A percentile compares a stretch with the other conserved stretches of the same genome.
These are phyloP conservation scores for Sclerotinia sclerotiorum DNA, from an alignment of 2,329 filamentous ascomycete genomes.

Conservation along the genomic window DNA sequence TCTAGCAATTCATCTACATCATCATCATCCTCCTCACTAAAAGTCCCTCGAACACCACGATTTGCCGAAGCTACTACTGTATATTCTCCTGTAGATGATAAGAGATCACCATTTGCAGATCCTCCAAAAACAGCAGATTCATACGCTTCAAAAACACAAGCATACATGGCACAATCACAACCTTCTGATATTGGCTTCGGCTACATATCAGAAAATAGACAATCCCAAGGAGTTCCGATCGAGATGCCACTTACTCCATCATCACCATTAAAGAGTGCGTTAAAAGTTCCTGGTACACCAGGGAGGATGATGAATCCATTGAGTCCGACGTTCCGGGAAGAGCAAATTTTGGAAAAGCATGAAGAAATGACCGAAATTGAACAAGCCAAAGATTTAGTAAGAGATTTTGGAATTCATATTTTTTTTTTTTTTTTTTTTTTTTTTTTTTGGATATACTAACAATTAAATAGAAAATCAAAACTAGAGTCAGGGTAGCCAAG, in stretches of 20 bases:
- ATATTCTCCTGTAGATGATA: constrained; percentile 68
- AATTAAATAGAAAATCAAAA: constrained; percentile 77
- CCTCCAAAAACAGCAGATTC: constrained; percentile 48
- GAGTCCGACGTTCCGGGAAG: constrained; percentile 89
- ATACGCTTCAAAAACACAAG: constrained; percentile 38
- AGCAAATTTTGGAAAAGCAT: constrained; percentile 80
- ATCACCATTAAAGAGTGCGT: constrained; percentile 83
- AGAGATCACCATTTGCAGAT: constrained; percentile 58
- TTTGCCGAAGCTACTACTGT: constrained; percentile 81
- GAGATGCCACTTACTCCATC: constrained; percentile 67
- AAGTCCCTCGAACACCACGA: constrained; percentile 70
- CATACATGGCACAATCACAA: constrained; percentile 62
- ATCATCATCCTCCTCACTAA: constrained; percentile 46
- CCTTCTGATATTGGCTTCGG: constrained; percentile 90
- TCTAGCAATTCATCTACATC: constrained; percentile 44
- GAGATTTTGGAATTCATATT: constrained; percentile 2
- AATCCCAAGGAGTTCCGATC: constrained; percentile 47
- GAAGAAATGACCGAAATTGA: constrained; percentile 80
- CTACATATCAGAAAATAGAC: constrained; percentile 66
- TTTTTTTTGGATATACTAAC: constrained; percentile 41
- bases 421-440: constrained; percentile 15
- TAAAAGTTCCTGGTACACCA: constrained; percentile 83
- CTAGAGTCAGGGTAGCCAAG: constrained; percentile 87
- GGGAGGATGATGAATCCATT: constrained; percentile 74
- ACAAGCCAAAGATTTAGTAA: constrained; percentile 77